Percentiles rank a stretch among this genome's conserved stretches.
These are phyloP conservation scores for Fusarium neocosmosporiellum DNA, from an alignment of 2,329 filamentous ascomycete species.

Conservation along the genomic window DNA sequence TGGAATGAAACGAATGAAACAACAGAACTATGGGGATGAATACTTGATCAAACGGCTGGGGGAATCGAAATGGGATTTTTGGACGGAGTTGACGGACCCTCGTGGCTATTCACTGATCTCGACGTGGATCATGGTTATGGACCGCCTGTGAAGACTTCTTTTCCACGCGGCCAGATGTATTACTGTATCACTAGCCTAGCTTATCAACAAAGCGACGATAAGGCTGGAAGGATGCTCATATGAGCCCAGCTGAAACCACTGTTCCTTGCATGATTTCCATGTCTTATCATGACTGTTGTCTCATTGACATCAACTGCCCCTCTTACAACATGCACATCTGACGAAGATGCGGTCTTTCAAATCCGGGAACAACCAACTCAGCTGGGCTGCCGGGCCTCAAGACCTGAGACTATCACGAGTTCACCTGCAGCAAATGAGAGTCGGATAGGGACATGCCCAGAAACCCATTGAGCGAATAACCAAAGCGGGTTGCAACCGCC, in stretches of 20 bases:
- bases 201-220: constrained; percentile 21
- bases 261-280: neutral
- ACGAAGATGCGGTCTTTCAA: neutral
- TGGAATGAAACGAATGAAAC: constrained; percentile 40
- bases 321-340: neutral
- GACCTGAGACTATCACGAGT: constrained; percentile 1
- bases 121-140: constrained; percentile 32
- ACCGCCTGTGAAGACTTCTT: constrained; percentile 25
- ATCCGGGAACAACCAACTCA: neutral
- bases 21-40: constrained; percentile 22
- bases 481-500: neutral
- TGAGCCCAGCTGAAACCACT: constrained; percentile 3
- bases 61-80: constrained; percentile 15
- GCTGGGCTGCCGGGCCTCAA: neutral
- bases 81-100: constrained; percentile 41
- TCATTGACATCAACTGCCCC: neutral
- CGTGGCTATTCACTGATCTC: constrained; percentile 43
- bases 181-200: constrained; percentile 45
- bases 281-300: neutral
- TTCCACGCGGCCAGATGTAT: constrained; percentile 42
- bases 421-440: neutral
- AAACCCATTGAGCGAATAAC: neutral
- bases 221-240: constrained; percentile 18
- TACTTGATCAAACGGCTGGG: constrained; percentile 10
- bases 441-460: neutral